phyloP scores from a whole-genome alignment of 345 rosid genomes.

The Acer campestre region DNA sequence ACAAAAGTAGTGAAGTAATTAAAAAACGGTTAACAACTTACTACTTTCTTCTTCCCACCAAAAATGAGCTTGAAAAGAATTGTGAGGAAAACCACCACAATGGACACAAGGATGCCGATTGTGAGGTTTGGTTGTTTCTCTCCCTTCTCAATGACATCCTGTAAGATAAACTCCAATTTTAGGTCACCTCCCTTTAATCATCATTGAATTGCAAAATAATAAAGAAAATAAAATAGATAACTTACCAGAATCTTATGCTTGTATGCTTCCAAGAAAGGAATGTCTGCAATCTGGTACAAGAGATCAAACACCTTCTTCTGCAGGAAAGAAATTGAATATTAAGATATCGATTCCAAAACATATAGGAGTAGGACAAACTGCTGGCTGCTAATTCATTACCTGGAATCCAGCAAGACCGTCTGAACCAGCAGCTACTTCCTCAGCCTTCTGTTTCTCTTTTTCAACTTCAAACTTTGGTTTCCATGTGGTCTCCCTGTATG shows the following conservation, averaged over 20 bases:
- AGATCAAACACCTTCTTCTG: constrained; percentile 67
- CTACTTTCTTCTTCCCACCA: constrained; percentile 77
- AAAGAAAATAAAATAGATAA: neutral
- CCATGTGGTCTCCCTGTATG: constrained; percentile 55
- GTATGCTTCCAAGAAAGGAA: constrained; percentile 66
- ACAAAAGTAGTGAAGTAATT: neutral
- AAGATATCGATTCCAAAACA: neutral
- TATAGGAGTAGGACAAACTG: neutral
- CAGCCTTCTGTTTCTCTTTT: constrained; percentile 76
- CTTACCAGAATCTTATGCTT: constrained; percentile 64
- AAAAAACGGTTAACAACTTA: neutral
- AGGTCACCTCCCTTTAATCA: neutral
- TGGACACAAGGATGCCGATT: constrained; percentile 38
- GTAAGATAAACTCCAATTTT: neutral
- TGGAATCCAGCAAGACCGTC: constrained; percentile 52
- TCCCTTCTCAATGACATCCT: constrained; percentile 74
- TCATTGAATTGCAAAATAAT: neutral
- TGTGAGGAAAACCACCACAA: constrained; percentile 33
- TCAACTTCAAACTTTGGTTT: constrained; percentile 68
- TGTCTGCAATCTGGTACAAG: constrained; percentile 71
- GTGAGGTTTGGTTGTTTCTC: constrained; percentile 55
- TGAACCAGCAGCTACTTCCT: constrained; percentile 58
- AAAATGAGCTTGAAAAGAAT: constrained; percentile 37
- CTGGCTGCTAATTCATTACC: constrained; percentile 30
- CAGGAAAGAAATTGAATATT: constrained; percentile 15